Base-by-base conservation (phyloP, 805 yeast species). In the Kazachstania kunashirensis region DNA sequence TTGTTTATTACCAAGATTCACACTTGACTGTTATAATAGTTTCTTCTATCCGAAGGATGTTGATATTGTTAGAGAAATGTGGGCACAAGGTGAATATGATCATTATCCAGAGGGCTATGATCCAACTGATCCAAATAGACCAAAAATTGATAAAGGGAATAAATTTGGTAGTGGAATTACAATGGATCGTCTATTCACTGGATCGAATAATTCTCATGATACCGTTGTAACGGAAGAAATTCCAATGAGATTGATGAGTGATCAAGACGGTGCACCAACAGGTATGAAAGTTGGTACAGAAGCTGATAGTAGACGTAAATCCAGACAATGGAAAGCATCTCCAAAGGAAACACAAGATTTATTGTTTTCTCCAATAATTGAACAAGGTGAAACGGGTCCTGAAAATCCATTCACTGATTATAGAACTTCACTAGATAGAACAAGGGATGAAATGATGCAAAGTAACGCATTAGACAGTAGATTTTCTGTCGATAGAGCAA, bases 91-190 rank as follows among this genome's bases (percentile, higher is more conserved):
- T 32, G 81, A 78, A 46, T 82, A 71, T 48, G 75, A 66, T 40
- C 74, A 69, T 25, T 81, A 77, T 52, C 86, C 86, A 9, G 61
- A 55, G 9, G 68, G 72, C 37, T 82, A 79, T 53, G 94, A 82
- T 55, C 94, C 94, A 30, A 81, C 94, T 2, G 88, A 81, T 57
- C 84, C 88, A 21, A 61, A 77, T 42, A 68, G 82, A 46, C 67
- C 65, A 12, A 68, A 68, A 42, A 62, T 79, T 21, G 64, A 75
- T 28, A 62, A 68, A 33, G 28, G 24, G 16, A 12, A 16, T 7
- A 24, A 13, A 4, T 29, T 24, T 14, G 24, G 23, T 17, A 11
- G 12, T n/a, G 39, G 39, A 12, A 36, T 36, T 16, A 21, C 19
- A 3, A 24, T 36, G 34, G 27, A 36, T 16, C 9, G 26, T 7